These are phyloP conservation scores for Fusarium sambucinum DNA, from an alignment of 2,329 filamentous ascomycete genomes.

Conservation along the genomic window DNA sequence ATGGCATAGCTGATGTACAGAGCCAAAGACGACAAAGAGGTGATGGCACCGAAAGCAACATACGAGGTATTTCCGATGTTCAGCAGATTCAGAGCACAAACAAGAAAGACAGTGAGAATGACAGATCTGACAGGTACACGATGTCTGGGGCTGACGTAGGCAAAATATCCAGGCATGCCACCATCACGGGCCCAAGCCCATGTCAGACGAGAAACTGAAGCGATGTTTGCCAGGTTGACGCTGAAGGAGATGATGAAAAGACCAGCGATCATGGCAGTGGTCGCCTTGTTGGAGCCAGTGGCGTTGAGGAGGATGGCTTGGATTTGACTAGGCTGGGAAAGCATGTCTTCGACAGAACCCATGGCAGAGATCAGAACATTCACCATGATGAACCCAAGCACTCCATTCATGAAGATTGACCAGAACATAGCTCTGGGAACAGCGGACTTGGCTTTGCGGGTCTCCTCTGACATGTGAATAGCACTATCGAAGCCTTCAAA, in stretches of 20 bases:
- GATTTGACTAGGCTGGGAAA: conserved; percentile 40
- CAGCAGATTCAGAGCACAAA: conserved; percentile 44
- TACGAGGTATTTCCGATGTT: conserved; percentile 46
- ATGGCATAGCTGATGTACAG: conserved; percentile 47
- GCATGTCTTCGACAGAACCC: conserved; percentile 45
- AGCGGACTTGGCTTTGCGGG: conserved; percentile 44
- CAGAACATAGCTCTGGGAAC: conserved; percentile 47
- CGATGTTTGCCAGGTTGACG: conserved; percentile 44
- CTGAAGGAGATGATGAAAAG: conserved; percentile 46
- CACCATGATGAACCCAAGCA: conserved; percentile 46
- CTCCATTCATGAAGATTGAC: conserved; percentile 48
- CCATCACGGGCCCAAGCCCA: conserved; percentile 47
- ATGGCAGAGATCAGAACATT: conserved; percentile 46
- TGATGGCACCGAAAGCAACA: conserved; percentile 45
- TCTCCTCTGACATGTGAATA: conserved; percentile 46
- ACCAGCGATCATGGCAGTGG: conserved; percentile 44
- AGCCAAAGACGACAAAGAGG: conserved; percentile 41
- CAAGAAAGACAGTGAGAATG: conserved; percentile 42
- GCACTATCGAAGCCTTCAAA: conserved; percentile 42
- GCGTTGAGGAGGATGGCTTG: conserved; percentile 39
- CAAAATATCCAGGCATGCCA: conserved; percentile 44
- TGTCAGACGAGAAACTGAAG: conserved; percentile 43
- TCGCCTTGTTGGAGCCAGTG: conserved; percentile 39
- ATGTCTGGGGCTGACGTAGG: conserved; percentile 43
- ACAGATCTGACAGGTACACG: conserved; percentile 43